Evolutionary conservation across 106 monocot genomes (phyloP).

Genomic region (Allium fistulosum): DNA sequence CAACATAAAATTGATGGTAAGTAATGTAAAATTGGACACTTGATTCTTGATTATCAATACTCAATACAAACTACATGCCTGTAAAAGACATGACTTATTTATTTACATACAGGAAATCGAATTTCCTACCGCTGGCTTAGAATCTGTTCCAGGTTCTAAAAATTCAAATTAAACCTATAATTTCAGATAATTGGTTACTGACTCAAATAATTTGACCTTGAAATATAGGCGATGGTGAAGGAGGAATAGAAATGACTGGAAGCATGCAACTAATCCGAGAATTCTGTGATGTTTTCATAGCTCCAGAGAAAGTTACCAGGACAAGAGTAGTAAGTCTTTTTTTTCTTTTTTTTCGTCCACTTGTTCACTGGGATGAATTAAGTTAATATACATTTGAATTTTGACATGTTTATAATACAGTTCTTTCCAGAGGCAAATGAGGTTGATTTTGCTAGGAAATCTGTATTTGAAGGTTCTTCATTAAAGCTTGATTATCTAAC

Average conservation of each 20-base stretch:
- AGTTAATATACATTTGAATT: too few relatives aligned
- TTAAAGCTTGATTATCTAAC: slow-evolving; percentile 92
- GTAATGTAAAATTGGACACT: slow-evolving; percentile 10
- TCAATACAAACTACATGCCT: not conserved
- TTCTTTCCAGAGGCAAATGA: slow-evolving; percentile 98
- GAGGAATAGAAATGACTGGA: slow-evolving; percentile 91
- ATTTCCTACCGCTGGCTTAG: slow-evolving; percentile 85
- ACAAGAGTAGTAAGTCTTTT: slow-evolving; percentile 59
- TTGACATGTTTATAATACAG: slow-evolving; percentile 17
- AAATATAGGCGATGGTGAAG: slow-evolving; percentile 85
- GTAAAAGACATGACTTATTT: too few relatives aligned
- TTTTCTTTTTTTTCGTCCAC: too few relatives aligned
- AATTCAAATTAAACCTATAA: not conserved
- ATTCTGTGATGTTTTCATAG: slow-evolving; percentile 60
- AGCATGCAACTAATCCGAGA: slow-evolving; percentile 83
- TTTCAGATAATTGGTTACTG: too few relatives aligned
- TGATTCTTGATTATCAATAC: not conserved
- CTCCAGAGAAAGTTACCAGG: slow-evolving; percentile 62
- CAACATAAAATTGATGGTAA: slow-evolving; percentile 70
- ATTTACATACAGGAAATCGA: slow-evolving; percentile 70
- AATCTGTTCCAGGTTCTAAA: slow-evolving; percentile 80
- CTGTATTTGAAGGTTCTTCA: slow-evolving; percentile 59
- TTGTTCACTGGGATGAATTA: too few relatives aligned
- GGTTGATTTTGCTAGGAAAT: slow-evolving; percentile 77
- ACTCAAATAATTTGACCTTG: not conserved